Conservation (phyloP, 352 stramenopile species). For the Thalassiosira sp. region DNA sequence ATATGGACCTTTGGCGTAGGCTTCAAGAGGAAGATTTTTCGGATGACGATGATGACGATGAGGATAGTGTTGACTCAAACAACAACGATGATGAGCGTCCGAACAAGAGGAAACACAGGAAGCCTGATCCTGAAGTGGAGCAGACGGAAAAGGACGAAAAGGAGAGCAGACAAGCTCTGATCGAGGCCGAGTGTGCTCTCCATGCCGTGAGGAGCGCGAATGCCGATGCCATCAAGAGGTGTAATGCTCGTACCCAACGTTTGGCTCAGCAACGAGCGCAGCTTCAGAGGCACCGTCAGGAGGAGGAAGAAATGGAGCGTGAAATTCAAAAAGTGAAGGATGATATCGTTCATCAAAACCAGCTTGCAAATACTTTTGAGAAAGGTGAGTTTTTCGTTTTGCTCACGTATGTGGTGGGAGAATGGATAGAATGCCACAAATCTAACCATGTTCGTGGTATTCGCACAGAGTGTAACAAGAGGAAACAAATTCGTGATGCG, state of each 20-base stretch:
- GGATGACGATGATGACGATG: conserved; percentile 13
- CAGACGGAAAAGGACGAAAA: conserved; percentile 36
- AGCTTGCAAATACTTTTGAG: conserved; percentile 45
- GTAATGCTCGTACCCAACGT: conserved; percentile 35
- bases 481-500: conserved; percentile 24
- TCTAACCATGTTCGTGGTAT: neutral
- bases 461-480: conserved; percentile 35
- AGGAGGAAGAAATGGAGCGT: conserved; percentile 48
- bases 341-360: conserved; percentile 38
- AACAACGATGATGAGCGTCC: conserved; percentile 5
- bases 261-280: conserved; percentile 48
- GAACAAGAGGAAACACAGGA: conserved; percentile 23
- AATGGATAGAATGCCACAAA: neutral
- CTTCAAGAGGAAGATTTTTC: conserved; percentile 53
- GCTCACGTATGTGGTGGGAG: neutral
- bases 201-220: conserved; percentile 23
- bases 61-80: neutral
- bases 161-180: conserved; percentile 31
- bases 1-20: conserved; percentile 43
- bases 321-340: conserved; percentile 31
- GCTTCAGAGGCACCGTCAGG: conserved; percentile 46
- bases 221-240: conserved; percentile 26
- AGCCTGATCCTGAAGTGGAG: conserved; percentile 40
- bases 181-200: conserved; percentile 45
- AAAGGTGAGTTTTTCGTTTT: conserved; percentile 32